Evolutionary conservation across 2,329 filamentous ascomycete species (phyloP).

Genomic region (Fusarium sp.): DNA sequence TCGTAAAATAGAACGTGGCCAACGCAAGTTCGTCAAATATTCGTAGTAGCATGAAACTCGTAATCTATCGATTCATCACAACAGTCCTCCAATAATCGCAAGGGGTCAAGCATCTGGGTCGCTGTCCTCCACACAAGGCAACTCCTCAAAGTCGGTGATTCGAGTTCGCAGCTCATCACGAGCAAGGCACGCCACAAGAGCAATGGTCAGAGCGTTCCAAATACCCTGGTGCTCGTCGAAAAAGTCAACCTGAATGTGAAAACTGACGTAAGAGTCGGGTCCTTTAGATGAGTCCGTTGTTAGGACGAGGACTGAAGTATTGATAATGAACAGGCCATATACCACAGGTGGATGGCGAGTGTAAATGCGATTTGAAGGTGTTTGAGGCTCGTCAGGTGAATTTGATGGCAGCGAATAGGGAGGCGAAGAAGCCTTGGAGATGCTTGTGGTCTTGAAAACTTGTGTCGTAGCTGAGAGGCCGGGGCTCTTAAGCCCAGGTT

Average conservation of each 20-base stretch:
- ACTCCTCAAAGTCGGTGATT: constrained; percentile 53
- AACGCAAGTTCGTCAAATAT: constrained; percentile 4
- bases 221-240: constrained; percentile 56
- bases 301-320: constrained; percentile 55
- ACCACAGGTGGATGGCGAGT: constrained; percentile 55
- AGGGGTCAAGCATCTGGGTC: constrained; percentile 54
- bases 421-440: not conserved
- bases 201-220: constrained; percentile 60
- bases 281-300: constrained; percentile 56
- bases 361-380: constrained; percentile 35
- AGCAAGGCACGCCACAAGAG: constrained; percentile 56
- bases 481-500: constrained; percentile 25
- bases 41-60: not conserved
- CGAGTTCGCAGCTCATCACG: constrained; percentile 55
- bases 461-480: constrained; percentile 2
- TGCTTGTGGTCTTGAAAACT: not conserved
- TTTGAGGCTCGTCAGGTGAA: constrained; percentile 9
- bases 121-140: constrained; percentile 50
- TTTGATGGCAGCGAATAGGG: constrained; percentile 4
- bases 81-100: not conserved
- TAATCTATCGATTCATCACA: not conserved
- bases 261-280: constrained; percentile 55
- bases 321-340: constrained; percentile 59
- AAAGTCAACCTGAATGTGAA: constrained; percentile 58
- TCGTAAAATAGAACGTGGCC: constrained; percentile 17